Conservation (phyloP, 2,329 filamentous ascomycete genomes). For the Thelonectria rubi region DNA sequence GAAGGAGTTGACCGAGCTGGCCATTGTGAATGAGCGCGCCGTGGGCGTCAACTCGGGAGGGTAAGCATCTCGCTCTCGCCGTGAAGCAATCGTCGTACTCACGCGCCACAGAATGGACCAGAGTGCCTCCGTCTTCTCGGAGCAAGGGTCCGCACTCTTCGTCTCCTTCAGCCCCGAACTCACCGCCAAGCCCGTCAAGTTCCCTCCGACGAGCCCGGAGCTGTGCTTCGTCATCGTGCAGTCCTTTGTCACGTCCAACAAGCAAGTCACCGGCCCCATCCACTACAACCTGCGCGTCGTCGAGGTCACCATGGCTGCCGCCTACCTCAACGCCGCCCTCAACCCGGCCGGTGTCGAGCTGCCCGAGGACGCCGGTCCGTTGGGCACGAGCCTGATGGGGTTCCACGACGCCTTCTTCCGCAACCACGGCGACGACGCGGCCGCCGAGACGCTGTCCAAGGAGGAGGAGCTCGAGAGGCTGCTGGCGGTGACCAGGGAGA, state of each 20-base stretch:
- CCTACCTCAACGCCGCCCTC: conserved; percentile 67
- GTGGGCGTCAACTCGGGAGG: conserved; percentile 97
- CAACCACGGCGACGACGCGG: conserved; percentile 53
- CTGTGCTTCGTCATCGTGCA: conserved; percentile 94
- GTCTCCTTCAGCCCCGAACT: conserved; percentile 88
- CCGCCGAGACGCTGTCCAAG: conserved; percentile 55
- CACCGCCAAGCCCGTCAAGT: conserved; percentile 77
- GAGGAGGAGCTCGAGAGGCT: conserved; percentile 78
- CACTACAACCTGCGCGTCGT: conserved; percentile 98
- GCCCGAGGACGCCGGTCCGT: conserved; percentile 79
- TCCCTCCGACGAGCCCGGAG: conserved; percentile 83
- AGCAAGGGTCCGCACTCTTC: conserved; percentile 85
- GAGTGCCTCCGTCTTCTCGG: conserved; percentile 91
- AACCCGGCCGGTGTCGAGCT: conserved; percentile 68
- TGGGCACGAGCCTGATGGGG: conserved; percentile 83
- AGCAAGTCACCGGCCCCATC: conserved; percentile 90
- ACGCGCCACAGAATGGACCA: conserved; percentile 83
- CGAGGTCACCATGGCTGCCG: conserved; percentile 89
- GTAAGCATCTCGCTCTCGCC: conserved; percentile 56
- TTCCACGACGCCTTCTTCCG: conserved; percentile 87
- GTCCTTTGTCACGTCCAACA: conserved; percentile 92
- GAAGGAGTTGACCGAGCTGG: conserved; percentile 89
- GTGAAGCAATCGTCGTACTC: conserved; percentile 27
- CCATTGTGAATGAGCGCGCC: conserved; percentile 91
- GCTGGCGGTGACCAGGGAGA: conserved; percentile 72